A percentile compares a stretch with the other conserved stretches of the same genome.
These are phyloP conservation scores for Gossypium aridum DNA, from an alignment of 441 rosid genomes.

Conservation along the genomic window DNA sequence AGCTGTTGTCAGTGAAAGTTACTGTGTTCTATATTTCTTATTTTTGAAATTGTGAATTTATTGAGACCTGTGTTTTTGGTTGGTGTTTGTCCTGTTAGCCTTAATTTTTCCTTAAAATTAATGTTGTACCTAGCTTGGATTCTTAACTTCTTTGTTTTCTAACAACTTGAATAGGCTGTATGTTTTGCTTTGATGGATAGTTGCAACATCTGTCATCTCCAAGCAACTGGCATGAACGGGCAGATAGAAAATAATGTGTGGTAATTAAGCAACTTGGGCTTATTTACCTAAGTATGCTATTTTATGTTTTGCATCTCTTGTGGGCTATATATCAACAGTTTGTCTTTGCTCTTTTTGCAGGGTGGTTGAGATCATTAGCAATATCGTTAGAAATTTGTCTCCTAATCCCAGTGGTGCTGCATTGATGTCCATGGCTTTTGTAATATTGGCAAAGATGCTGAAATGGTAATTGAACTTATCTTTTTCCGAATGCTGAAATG, in stretches of 20 bases:
- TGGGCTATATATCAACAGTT: not conserved
- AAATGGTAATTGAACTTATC: conserved; percentile 48
- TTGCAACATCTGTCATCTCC: conserved; percentile 44
- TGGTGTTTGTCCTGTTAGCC: conserved; percentile 3
- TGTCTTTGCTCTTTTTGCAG: conserved; percentile 33
- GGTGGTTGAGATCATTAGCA: conserved; percentile 73
- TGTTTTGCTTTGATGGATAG: conserved; percentile 68
- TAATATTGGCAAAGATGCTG: conserved; percentile 69
- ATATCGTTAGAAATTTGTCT: conserved; percentile 51
- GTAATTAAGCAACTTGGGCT: conserved; percentile 32
- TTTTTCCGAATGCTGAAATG: not conserved
- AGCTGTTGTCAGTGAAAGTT: not conserved
- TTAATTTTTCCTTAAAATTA: not conserved
- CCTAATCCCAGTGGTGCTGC: conserved; percentile 56
- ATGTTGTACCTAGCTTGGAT: not conserved
- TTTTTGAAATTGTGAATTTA: not conserved
- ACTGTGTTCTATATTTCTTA: not conserved
- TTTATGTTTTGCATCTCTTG: conserved; percentile 1
- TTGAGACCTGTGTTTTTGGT: conserved; percentile 4
- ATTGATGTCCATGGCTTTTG: conserved; percentile 65
- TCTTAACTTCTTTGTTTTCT: conserved; percentile 17
- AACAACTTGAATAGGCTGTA: conserved; percentile 41
- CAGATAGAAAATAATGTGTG: conserved; percentile 59
- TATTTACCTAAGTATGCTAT: conserved; percentile 7
- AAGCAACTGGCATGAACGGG: conserved; percentile 31